phyloP scores from a whole-genome alignment of 2,329 filamentous ascomycete species.

The Talaromyces sp. region DNA sequence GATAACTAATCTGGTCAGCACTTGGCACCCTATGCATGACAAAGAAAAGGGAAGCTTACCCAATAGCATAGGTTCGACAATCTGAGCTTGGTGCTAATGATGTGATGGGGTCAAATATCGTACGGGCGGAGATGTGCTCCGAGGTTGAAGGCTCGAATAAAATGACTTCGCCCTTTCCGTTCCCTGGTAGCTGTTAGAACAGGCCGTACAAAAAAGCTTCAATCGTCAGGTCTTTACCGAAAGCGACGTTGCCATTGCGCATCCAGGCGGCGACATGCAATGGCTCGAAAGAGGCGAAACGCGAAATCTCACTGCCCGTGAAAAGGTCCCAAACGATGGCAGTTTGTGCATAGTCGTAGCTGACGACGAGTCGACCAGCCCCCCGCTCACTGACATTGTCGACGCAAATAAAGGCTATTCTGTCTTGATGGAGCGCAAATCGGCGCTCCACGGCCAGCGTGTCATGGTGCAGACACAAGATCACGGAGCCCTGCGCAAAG shows the following conservation, averaged over 20 bases:
- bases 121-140: slow-evolving; percentile 85
- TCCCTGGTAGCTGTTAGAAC: slow-evolving; percentile 55
- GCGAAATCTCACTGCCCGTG: slow-evolving; percentile 81
- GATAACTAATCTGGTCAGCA: slow-evolving; percentile 57
- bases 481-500: slow-evolving; percentile 74
- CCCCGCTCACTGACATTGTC: slow-evolving; percentile 88
- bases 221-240: slow-evolving; percentile 59
- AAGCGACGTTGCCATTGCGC: slow-evolving; percentile 93
- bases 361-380: slow-evolving; percentile 79
- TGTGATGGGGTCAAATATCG: slow-evolving; percentile 93
- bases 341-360: slow-evolving; percentile 85
- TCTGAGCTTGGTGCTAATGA: slow-evolving; percentile 83
- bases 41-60: slow-evolving; percentile 52
- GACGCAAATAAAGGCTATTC: slow-evolving; percentile 77
- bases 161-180: slow-evolving; percentile 86
- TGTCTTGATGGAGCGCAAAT: slow-evolving; percentile 77
- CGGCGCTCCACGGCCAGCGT: slow-evolving; percentile 81
- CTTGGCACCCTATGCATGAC: background rate
- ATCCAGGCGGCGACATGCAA: slow-evolving; percentile 88
- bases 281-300: slow-evolving; percentile 88
- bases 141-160: slow-evolving; percentile 90
- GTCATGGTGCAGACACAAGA: slow-evolving; percentile 89
- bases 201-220: background rate
- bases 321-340: slow-evolving; percentile 96
- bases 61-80: slow-evolving; percentile 92